Evolutionary conservation across 176 grass and related monocot genomes (phyloP), one percentile per base, ranked within the genome.

Genomic region (Oryza punctata): DNA sequence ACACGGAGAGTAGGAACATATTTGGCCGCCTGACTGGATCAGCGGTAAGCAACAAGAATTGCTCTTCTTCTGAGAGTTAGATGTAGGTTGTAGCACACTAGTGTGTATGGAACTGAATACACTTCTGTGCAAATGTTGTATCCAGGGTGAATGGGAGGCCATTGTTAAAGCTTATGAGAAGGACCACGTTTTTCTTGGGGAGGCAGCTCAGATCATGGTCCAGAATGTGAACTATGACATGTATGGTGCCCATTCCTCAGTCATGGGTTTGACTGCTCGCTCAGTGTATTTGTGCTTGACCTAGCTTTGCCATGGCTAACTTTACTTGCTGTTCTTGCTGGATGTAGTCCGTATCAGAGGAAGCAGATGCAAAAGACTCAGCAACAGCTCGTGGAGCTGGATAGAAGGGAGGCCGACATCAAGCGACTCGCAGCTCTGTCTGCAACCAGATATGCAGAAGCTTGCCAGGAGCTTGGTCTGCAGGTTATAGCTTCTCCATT

Each of bases 181-280:
- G 89, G 96, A 99, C 69, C 89, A 99, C 72, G 57, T 99, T 73
- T 99, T 94, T 82, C 84, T 99, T 33, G 96, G 96, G 41, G 96
- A 96, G 65, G 93, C 93, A 12, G 93, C 93, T 2, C 96, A 99
- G 81, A 90, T 92, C 77, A 91, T 99, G 91, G 89, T 99, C 16
- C 96, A 99, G 82, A 94, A 94, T 87, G 96, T 99, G 18, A 96
- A 94, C 79, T 99, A 99, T n/a, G 93, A 99, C 87, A 96, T 99
- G 96, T 99, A 95, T 24, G 69, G 7, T 67, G 3, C 68, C 71
- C 81, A 18, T 69, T 78, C 11, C 77, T 77, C 37, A 9, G 12
- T 70, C 69, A 63, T 63, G 15, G 33, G 19, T 69, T 90, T 78
- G 1, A 35, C 18, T 61, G 4, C 12, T 67, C 19, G 41, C 24